Percentiles rank a stretch among this genome's conserved stretches.
Conservation (phyloP, 805 yeast species). For the Cyberlindnera americana region DNA sequence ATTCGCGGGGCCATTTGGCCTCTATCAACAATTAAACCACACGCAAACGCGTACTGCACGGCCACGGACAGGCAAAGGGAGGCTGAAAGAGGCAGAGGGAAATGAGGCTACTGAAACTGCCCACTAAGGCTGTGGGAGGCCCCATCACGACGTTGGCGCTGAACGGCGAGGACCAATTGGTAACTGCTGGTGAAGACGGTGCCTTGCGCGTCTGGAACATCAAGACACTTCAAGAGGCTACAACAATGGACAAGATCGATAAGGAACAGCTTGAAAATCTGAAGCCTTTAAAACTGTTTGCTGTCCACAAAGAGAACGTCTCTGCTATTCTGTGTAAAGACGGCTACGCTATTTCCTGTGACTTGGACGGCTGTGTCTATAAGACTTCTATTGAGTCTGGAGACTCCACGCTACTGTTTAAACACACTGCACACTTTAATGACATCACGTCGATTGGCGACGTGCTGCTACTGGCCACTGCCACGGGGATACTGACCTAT, state of each 20-base stretch:
- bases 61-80: too few relatives aligned
- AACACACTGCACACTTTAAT: conserved; percentile 15
- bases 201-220: conserved; percentile 21
- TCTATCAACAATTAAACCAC: neutral
- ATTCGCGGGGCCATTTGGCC: conserved; percentile 9
- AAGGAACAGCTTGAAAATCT: conserved; percentile 7
- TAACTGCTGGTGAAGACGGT: conserved; percentile 12
- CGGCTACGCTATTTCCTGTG: conserved; percentile 15
- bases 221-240: conserved; percentile 7
- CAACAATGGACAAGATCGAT: conserved; percentile 11
- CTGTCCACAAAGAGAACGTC: conserved; percentile 9
- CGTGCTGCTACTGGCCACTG: conserved; percentile 19
- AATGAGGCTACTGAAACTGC: conserved; percentile 22
- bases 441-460: conserved; percentile 13
- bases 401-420: conserved; percentile 11
- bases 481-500: conserved; percentile 13
- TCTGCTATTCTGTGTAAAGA: conserved; percentile 7
- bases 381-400: conserved; percentile 9
- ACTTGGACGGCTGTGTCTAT: conserved; percentile 16
- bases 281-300: conserved; percentile 1
- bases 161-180: conserved; percentile 9
- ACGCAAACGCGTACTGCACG: too few relatives aligned
- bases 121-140: conserved; percentile 4
- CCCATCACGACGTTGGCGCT: conserved; percentile 13
- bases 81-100: neutral